Percentiles rank a stretch among this genome's conserved stretches.
These are phyloP conservation scores for Tolypocladium pustulatum DNA, from an alignment of 2,329 filamentous ascomycete species.

Conservation along the genomic window DNA sequence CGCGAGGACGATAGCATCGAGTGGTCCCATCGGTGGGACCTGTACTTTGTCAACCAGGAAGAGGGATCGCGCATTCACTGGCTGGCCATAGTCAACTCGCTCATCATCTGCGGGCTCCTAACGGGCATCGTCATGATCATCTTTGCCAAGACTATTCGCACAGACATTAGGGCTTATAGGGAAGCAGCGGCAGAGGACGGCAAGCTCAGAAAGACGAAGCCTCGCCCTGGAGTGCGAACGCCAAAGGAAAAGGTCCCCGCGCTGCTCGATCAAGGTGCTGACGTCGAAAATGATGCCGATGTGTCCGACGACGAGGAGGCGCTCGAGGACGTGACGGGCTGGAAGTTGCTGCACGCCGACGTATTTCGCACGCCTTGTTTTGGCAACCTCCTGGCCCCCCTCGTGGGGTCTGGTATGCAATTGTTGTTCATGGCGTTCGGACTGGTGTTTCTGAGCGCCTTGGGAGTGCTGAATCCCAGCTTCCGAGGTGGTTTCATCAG, in stretches of 20 bases:
- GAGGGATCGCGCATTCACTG: conserved; percentile 76
- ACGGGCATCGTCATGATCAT: conserved; percentile 75
- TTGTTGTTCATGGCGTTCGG: conserved; percentile 72
- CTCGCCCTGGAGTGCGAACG: conserved; percentile 20
- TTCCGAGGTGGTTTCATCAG: conserved; percentile 86
- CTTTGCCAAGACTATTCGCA: conserved; percentile 64
- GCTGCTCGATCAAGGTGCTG: conserved; percentile 49
- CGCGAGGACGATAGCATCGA: conserved; percentile 71
- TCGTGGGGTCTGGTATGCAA: conserved; percentile 80
- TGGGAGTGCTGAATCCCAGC: conserved; percentile 74
- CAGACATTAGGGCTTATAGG: conserved; percentile 67
- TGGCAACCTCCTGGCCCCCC: conserved; percentile 64
- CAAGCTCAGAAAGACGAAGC: conserved; percentile 44
- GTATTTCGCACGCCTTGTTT: conserved; percentile 67
- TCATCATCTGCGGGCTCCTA: conserved; percentile 71
- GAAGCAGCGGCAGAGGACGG: conserved; percentile 57
- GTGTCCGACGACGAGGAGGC: conserved; percentile 43
- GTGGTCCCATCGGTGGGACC: conserved; percentile 77
- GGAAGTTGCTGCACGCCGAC: conserved; percentile 83
- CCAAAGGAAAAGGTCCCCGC: conserved; percentile 42
- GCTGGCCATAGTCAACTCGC: conserved; percentile 78
- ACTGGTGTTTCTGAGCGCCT: conserved; percentile 59
- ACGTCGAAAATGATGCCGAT: conserved; percentile 41
- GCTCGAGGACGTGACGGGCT: conserved; percentile 72
- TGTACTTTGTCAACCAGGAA: conserved; percentile 82